Conservation (phyloP, 768 basidiomycete species). For the Trametopsis cervina region DNA sequence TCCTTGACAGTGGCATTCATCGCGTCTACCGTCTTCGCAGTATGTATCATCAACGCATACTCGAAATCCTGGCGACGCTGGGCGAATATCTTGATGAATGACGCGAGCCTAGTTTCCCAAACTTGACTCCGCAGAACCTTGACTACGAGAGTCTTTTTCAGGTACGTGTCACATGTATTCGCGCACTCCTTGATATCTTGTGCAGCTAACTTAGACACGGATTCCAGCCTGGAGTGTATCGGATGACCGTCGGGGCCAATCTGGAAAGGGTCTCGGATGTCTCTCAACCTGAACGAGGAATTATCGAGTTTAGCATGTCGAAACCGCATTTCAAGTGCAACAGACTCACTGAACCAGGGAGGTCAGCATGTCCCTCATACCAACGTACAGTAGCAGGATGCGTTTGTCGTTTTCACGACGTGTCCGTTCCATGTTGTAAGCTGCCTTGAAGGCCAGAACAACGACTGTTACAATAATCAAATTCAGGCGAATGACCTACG, state of each 20-base stretch:
- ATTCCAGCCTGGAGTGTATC: slow-evolving; percentile 28
- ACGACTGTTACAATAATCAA: slow-evolving; percentile 28
- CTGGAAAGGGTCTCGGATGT: slow-evolving; percentile 24
- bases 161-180: slow-evolving; percentile 27
- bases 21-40: slow-evolving; percentile 18
- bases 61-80: slow-evolving; percentile 21
- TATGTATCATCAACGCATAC: slow-evolving; percentile 24
- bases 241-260: slow-evolving; percentile 26
- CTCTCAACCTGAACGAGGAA: slow-evolving; percentile 22
- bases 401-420: slow-evolving; percentile 47
- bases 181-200: slow-evolving; percentile 27
- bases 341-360: slow-evolving; percentile 36
- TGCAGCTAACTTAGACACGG: slow-evolving; percentile 21
- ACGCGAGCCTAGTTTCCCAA: slow-evolving; percentile 24
- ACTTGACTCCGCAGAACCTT: slow-evolving; percentile 21
- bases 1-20: slow-evolving; percentile 4
- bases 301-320: background rate
- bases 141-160: slow-evolving; percentile 23
- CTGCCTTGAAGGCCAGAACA: slow-evolving; percentile 43
- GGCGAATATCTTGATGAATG: slow-evolving; percentile 19
- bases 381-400: slow-evolving; percentile 36
- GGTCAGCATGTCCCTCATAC: slow-evolving; percentile 46
- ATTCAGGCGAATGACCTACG: background rate
- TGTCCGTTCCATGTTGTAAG: slow-evolving; percentile 40
- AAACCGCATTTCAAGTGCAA: too few relatives aligned